A percentile compares a stretch with the other conserved stretches of the same genome.
Evolutionary conservation across 495 filamentous ascomycete genomes (phyloP).

Genomic region (Trichoderma asperelloides): DNA sequence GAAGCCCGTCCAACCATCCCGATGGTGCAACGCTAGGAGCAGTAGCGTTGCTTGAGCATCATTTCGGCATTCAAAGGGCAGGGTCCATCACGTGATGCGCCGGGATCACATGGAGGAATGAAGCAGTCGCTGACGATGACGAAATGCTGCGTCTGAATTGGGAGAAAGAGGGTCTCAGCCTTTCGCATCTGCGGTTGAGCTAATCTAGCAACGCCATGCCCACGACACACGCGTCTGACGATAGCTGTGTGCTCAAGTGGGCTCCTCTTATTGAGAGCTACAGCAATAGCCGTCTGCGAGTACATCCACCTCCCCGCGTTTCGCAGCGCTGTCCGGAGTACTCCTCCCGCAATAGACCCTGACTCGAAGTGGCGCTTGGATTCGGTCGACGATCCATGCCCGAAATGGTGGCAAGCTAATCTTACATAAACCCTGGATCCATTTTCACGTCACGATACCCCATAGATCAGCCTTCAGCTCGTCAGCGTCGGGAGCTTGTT

Average conservation of each 20-base stretch:
- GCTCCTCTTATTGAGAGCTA: background rate
- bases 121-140: conserved; percentile 1
- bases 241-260: background rate
- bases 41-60: conserved; percentile 4
- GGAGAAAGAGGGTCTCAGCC: background rate
- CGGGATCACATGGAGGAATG: background rate
- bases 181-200: background rate
- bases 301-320: background rate
- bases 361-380: background rate
- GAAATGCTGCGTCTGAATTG: background rate
- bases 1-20: background rate
- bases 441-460: background rate
- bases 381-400: background rate
- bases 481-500: background rate
- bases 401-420: background rate
- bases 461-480: background rate
- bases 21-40: conserved; percentile 4
- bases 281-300: background rate
- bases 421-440: background rate
- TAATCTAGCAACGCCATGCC: background rate
- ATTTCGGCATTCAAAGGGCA: background rate
- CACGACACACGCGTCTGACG: no score
- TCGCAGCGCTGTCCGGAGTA: background rate
- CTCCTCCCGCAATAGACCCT: background rate
- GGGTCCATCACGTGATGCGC: background rate